phyloP scores from a whole-genome alignment of 2,329 filamentous ascomycete species.

The Nothomitra cinnamomea region DNA sequence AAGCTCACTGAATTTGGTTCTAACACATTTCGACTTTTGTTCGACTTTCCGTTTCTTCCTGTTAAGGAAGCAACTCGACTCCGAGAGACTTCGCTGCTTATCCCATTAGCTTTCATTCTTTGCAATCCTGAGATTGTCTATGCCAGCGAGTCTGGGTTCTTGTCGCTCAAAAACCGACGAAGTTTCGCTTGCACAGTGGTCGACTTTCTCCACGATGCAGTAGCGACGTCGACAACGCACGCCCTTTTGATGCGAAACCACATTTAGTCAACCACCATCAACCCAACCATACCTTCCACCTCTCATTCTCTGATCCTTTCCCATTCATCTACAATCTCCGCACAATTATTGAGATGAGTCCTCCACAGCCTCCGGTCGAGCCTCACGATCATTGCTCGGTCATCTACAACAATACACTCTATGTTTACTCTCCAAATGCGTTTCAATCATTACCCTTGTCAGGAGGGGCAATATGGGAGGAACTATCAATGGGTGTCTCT shows the following conservation, averaged over 20 bases:
- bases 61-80: neutral
- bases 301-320: neutral
- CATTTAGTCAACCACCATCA: neutral
- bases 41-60: neutral
- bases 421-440: conserved; percentile 58
- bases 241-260: neutral
- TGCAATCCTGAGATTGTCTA: neutral
- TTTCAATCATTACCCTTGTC: conserved; percentile 59
- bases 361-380: conserved; percentile 51
- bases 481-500: conserved; percentile 45
- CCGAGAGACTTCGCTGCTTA: neutral
- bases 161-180: neutral
- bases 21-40: neutral
- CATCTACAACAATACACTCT: conserved; percentile 66
- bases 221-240: neutral
- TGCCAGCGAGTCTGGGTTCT: neutral
- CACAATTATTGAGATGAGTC: conserved; percentile 38
- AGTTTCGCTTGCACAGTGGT: neutral
- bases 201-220: neutral
- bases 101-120: neutral
- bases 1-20: too few relatives aligned
- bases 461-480: conserved; percentile 54
- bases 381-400: conserved; percentile 68
- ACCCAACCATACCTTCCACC: neutral
- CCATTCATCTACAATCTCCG: too few relatives aligned